A percentile compares a stretch with the other conserved stretches of the same genome.
Evolutionary conservation across 1,284 basidiomycete species (phyloP).

Genomic region (Anthracocystis panici-leucophaei): DNA sequence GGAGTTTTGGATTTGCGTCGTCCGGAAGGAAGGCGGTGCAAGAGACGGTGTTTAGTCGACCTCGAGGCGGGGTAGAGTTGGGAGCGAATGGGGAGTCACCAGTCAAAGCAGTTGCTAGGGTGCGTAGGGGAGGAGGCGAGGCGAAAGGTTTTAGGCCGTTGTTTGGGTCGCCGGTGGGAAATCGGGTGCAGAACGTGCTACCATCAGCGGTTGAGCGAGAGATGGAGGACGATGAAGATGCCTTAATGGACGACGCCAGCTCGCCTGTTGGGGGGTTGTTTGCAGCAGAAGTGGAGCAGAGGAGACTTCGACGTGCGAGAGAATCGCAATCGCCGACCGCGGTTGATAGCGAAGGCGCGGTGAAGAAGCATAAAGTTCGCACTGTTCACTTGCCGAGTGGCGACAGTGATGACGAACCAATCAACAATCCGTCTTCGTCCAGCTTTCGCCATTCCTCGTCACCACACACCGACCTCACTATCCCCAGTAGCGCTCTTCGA

Average conservation of each 20-base stretch:
- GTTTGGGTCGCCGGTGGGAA: conserved; percentile 35
- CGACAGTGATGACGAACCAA: conserved; percentile 13
- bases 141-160: conserved; percentile 29
- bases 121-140: conserved; percentile 8
- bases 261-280: conserved; percentile 32
- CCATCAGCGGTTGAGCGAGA: background rate
- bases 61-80: conserved; percentile 12
- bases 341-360: too few relatives aligned
- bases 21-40: conserved; percentile 5
- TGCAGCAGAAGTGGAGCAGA: conserved; percentile 31
- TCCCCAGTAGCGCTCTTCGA: conserved; percentile 26
- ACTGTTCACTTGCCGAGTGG: conserved; percentile 7
- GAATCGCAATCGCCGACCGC: background rate
- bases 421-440: background rate
- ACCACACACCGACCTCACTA: conserved; percentile 29
- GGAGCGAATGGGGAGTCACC: conserved; percentile 16
- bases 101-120: conserved; percentile 18
- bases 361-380: conserved; percentile 27
- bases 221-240: conserved; percentile 13
- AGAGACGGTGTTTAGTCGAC: conserved; percentile 12
- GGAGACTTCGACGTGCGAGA: conserved; percentile 21
- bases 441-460: conserved; percentile 27
- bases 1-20: conserved; percentile 27
- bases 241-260: conserved; percentile 20
- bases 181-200: conserved; percentile 15